These are phyloP conservation scores for Galerina sulciceps DNA, from an alignment of 768 basidiomycete species.

Conservation along the genomic window DNA sequence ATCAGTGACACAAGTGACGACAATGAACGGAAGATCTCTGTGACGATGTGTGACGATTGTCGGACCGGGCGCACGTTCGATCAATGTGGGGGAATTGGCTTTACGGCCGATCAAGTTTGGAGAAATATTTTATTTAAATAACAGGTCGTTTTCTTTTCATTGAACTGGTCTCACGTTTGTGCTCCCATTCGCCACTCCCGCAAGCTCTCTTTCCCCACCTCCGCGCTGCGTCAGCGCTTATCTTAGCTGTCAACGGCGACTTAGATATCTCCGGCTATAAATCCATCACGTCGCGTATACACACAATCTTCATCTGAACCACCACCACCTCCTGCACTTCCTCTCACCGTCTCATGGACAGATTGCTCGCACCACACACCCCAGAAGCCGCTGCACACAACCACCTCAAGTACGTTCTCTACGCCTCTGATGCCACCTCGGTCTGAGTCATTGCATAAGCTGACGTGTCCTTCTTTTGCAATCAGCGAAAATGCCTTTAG, in stretches of 20 bases:
- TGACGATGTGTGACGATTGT: constrained; percentile 5
- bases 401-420: constrained; percentile 60
- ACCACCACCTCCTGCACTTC: constrained; percentile 13
- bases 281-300: constrained; percentile 15
- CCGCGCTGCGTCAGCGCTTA: constrained; percentile 21
- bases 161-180: constrained; percentile 31
- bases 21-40: not conserved
- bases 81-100: constrained; percentile 30
- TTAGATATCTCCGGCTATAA: constrained; percentile 19
- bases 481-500: constrained; percentile 65
- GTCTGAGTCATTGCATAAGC: constrained; percentile 1
- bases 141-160: constrained; percentile 8
- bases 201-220: not conserved
- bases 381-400: constrained; percentile 75
- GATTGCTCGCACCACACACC: constrained; percentile 73
- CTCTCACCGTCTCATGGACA: constrained; percentile 53
- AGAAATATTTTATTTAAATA: not conserved
- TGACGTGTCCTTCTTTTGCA: constrained; percentile 21
- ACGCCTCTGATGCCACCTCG: not conserved
- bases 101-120: constrained; percentile 19
- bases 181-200: constrained; percentile 17
- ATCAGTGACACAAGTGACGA: not conserved
- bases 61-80: constrained; percentile 32
- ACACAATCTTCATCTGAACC: constrained; percentile 14
- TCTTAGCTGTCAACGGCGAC: constrained; percentile 10